These are phyloP conservation scores for Chiua sp. DNA, from an alignment of 1,284 basidiomycete genomes.

Conservation along the genomic window DNA sequence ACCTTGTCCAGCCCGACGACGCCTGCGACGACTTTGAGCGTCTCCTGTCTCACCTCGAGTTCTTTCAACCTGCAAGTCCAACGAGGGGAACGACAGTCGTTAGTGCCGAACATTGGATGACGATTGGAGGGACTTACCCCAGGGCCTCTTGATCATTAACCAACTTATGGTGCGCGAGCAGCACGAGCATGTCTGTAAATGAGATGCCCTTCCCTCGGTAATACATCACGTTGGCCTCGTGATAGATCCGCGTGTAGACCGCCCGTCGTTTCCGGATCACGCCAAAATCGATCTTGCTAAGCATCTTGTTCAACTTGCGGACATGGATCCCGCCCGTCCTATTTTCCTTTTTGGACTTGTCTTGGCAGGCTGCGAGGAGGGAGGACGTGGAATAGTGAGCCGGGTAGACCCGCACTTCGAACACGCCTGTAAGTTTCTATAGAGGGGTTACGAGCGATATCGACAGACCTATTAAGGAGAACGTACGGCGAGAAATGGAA, in stretches of 20 bases:
- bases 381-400: conserved; percentile 64
- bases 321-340: conserved; percentile 66
- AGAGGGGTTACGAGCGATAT: background rate
- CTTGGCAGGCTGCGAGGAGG: conserved; percentile 56
- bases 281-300: conserved; percentile 69
- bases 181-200: conserved; percentile 89
- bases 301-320: conserved; percentile 58
- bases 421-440: conserved; percentile 83
- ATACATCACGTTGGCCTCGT: conserved; percentile 83
- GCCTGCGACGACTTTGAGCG: conserved; percentile 80
- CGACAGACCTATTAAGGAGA: background rate
- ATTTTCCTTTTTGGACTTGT: conserved; percentile 36
- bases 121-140: conserved; percentile 58
- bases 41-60: conserved; percentile 75
- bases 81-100: background rate
- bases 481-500: conserved; percentile 84
- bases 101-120: background rate
- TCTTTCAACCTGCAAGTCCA: conserved; percentile 73
- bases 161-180: conserved; percentile 92
- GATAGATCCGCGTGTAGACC: conserved; percentile 78
- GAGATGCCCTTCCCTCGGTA: conserved; percentile 83
- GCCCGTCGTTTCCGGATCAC: conserved; percentile 70
- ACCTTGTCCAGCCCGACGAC: conserved; percentile 87
- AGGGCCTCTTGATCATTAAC: conserved; percentile 90
- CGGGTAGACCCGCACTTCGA: conserved; percentile 88